Evolutionary conservation across 768 basidiomycete species (phyloP).

Genomic region (Lyophyllum atratum): DNA sequence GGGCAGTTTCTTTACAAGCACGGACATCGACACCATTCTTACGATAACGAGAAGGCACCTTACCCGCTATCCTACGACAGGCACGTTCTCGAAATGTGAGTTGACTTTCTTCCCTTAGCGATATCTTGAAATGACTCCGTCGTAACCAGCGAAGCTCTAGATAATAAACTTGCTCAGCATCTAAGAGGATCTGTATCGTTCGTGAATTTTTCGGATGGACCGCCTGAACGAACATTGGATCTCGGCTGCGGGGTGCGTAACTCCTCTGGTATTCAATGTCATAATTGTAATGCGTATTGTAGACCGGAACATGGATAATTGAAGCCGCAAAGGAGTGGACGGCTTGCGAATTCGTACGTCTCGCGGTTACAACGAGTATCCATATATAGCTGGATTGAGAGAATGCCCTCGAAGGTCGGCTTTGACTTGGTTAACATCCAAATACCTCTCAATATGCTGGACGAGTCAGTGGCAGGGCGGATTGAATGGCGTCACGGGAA

Average conservation of each 20-base stretch:
- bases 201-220: slow-evolving; percentile 51
- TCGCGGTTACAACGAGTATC: background rate
- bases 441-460: slow-evolving; percentile 54
- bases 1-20: slow-evolving; percentile 58
- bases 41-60: slow-evolving; percentile 75
- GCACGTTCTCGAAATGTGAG: slow-evolving; percentile 65
- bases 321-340: slow-evolving; percentile 76
- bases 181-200: slow-evolving; percentile 60
- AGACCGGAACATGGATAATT: slow-evolving; percentile 73
- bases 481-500: slow-evolving; percentile 79
- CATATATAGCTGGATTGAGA: background rate
- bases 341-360: slow-evolving; percentile 60
- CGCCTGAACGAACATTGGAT: slow-evolving; percentile 60
- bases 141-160: slow-evolving; percentile 51
- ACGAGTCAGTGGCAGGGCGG: slow-evolving; percentile 52
- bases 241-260: slow-evolving; percentile 72
- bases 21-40: slow-evolving; percentile 67
- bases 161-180: slow-evolving; percentile 49
- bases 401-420: slow-evolving; percentile 53
- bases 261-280: background rate
- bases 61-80: slow-evolving; percentile 77
- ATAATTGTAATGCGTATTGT: slow-evolving; percentile 2
- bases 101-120: background rate
- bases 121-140: background rate
- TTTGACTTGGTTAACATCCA: slow-evolving; percentile 81